Percentiles rank a stretch among this genome's conserved stretches.
Conservation (phyloP, 345 rosid species). For the Eucalyptus pauciflora region DNA sequence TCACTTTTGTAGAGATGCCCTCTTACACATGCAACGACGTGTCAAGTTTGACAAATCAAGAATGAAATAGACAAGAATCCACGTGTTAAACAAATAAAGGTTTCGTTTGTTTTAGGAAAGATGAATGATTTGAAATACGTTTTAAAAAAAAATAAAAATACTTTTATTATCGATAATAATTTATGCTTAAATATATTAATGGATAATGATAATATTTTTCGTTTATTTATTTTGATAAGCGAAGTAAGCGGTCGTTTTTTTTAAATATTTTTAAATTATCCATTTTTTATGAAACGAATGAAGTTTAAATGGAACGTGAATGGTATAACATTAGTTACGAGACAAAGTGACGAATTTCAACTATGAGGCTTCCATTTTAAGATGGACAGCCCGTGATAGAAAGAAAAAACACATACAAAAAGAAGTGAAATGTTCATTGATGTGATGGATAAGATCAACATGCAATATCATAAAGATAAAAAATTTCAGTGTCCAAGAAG, state of each 20-base stretch:
- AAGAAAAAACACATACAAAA: neutral
- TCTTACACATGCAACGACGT: neutral
- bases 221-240: rapidly evolving
- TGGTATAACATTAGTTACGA: no score
- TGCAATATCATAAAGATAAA: neutral
- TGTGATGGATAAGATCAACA: neutral
- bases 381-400: neutral
- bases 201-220: rapidly evolving
- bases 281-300: no score
- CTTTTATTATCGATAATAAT: no score
- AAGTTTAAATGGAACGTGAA: neutral
- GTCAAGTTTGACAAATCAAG: neutral
- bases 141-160: no score
- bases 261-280: no score
- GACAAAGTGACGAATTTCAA: neutral
- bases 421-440: neutral
- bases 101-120: rapidly evolving
- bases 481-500: neutral
- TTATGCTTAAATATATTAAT: no score
- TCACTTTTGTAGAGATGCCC: neutral
- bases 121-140: no score
- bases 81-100: neutral
- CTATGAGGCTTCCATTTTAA: neutral
- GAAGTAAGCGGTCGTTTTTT: rapidly evolving
- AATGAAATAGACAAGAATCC: neutral